Conservation (phyloP, 2,329 filamentous ascomycete genomes). For the Torrubiellomyces zombiae region DNA sequence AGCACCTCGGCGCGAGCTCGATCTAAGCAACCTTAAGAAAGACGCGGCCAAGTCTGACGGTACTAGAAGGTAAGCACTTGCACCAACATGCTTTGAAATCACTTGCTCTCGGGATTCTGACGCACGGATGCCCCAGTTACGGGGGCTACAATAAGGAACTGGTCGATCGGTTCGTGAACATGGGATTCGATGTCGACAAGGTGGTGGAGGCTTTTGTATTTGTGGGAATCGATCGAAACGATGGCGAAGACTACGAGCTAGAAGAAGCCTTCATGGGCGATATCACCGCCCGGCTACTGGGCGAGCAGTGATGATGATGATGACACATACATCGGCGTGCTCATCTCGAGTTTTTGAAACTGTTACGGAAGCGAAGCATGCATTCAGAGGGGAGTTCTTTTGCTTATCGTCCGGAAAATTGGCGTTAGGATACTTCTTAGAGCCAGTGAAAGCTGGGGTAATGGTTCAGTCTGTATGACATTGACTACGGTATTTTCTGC, state of each 20-base stretch:
- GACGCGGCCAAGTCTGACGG: conserved; percentile 5
- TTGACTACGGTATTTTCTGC: too few relatives aligned
- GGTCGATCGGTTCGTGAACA: conserved; percentile 67
- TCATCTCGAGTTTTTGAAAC: too few relatives aligned
- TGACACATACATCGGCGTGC: too few relatives aligned
- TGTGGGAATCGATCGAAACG: conserved; percentile 64
- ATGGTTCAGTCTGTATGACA: too few relatives aligned
- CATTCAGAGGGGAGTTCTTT: too few relatives aligned
- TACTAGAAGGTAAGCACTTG: conserved; percentile 13
- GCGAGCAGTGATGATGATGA: conserved; percentile 44
- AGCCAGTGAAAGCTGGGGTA: too few relatives aligned
- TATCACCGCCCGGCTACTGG: conserved; percentile 69
- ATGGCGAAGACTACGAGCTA: conserved; percentile 67
- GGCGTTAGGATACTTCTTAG: too few relatives aligned
- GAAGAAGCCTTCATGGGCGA: conserved; percentile 84
- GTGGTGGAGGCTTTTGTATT: conserved; percentile 73
- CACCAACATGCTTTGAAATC: too few relatives aligned
- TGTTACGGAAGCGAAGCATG: too few relatives aligned
- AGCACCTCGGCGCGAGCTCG: conserved; percentile 38
- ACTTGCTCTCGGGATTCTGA: too few relatives aligned
- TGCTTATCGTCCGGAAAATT: too few relatives aligned
- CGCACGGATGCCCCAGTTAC: conserved; percentile 42
- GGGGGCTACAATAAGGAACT: conserved; percentile 74
- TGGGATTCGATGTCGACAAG: conserved; percentile 82
- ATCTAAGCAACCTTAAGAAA: conserved; percentile 24